Evolutionary conservation across 2,329 filamentous ascomycete species (phyloP), one percentile per base, ranked within the genome.

Genomic region (Pseudogymnoascus sp.): DNA sequence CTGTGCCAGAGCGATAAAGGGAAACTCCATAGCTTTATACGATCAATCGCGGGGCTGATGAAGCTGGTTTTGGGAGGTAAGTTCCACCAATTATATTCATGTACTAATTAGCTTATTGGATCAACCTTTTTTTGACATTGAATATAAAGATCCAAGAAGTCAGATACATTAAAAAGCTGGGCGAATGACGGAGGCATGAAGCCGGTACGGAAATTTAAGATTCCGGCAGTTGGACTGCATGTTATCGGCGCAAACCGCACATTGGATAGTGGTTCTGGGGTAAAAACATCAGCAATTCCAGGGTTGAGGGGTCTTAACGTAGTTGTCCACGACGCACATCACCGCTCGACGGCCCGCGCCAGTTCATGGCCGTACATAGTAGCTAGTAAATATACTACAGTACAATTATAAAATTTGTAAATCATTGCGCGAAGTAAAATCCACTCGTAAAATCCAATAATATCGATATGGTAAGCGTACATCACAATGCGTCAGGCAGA

Each of bases 81-180:
- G 51, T 57, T 57, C 51, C 51, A 57, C 51, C 51, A 57, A 57
- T 57, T 57, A 57, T 14, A 21, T 57, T 21, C 51, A 34, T 36
- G 36, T 57, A 57, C 36, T 34, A 57, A 34, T 36, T 34, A 57
- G 14, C 29, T 57, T 34, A 34, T 57, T 18, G n/a, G 11, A 18
- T 3, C 4, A 31, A 31, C n/a, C n/a, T 18, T 31, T 31, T 26
- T 31, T 26, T 31, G n/a, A 18, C n/a, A n/a, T 31, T 34, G 47
- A 57, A 34, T 18, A 57, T 57, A 34, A 34, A 5, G 51, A 21
- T 57, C 51, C 16, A 36, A 57, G 29, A 18, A 57, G 10, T 36
- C 11, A 8, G 7, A 36, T 57, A 57, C 12, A 21, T 57, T 31
- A 31, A 36, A 57, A 34, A 57, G 29, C 51, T 57, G 29, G 29